These are phyloP conservation scores for Arthrobotrys musiformis DNA, from an alignment of 2,329 filamentous ascomycete species.

Conservation along the genomic window DNA sequence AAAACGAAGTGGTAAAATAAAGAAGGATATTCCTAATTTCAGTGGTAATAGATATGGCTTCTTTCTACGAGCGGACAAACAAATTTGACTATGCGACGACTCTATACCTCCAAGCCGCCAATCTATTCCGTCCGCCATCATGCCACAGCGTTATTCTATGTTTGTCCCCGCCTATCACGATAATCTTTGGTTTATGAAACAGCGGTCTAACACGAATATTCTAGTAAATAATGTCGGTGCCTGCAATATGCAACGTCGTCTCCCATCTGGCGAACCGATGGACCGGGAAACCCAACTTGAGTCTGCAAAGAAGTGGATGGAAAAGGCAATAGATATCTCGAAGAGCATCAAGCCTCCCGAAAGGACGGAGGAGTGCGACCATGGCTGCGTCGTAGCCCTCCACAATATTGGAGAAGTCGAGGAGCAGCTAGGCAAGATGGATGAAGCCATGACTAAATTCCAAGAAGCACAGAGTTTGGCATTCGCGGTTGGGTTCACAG, in stretches of 20 bases:
- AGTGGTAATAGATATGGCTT: conserved; percentile 72
- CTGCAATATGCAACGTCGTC: conserved; percentile 49
- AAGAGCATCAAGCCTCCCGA: conserved; percentile 73
- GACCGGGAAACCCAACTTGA: conserved; percentile 65
- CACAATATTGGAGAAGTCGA: conserved; percentile 88
- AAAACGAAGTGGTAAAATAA: neutral
- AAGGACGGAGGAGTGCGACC: conserved; percentile 81
- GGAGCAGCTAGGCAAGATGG: conserved; percentile 74
- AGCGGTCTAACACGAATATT: conserved; percentile 17
- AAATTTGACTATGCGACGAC: conserved; percentile 85
- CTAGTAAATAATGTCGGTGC: conserved; percentile 56
- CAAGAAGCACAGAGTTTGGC: conserved; percentile 73
- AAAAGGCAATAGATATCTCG: conserved; percentile 77
- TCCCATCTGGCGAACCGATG: conserved; percentile 64
- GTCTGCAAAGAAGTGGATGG: conserved; percentile 80
- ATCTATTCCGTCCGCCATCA: conserved; percentile 71
- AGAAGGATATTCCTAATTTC: neutral
- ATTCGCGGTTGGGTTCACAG: conserved; percentile 62
- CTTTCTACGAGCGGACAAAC: conserved; percentile 77
- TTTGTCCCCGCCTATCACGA: conserved; percentile 64
- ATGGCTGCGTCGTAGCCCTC: conserved; percentile 83
- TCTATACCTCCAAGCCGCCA: conserved; percentile 84
- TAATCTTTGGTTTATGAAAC: neutral
- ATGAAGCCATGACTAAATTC: conserved; percentile 75
- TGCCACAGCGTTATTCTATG: conserved; percentile 85